Conservation (phyloP, 306 rosid species). For the Begonia peltatifolia region DNA sequence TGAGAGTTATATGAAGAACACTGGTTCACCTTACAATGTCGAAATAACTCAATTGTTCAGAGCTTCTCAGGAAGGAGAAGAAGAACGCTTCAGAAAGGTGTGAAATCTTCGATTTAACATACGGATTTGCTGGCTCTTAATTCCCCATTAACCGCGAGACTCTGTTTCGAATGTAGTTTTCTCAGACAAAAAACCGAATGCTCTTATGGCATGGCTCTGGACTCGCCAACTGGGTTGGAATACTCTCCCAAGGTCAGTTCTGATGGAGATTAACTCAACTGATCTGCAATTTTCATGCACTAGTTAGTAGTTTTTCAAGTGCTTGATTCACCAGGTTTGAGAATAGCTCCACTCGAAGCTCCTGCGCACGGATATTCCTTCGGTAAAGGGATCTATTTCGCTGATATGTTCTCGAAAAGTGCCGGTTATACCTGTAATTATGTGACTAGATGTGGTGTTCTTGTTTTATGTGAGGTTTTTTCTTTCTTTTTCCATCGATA, state of each 20-base stretch:
- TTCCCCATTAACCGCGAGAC: not conserved
- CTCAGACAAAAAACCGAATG: conserved; percentile 53
- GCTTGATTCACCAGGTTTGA: conserved; percentile 34
- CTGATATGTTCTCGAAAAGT: conserved; percentile 92
- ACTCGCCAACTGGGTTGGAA: conserved; percentile 85
- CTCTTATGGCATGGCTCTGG: conserved; percentile 92
- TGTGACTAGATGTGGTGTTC: conserved; percentile 38
- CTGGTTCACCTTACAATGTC: conserved; percentile 51
- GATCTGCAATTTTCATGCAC: too few species aligned
- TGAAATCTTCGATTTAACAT: not conserved
- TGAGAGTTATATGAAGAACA: conserved; percentile 43
- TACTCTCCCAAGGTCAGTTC: conserved; percentile 62
- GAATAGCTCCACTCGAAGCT: conserved; percentile 91
- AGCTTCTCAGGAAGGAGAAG: conserved; percentile 48
- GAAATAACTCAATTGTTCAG: conserved; percentile 52
- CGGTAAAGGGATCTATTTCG: conserved; percentile 81
- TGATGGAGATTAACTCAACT: too few species aligned
- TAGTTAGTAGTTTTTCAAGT: too few species aligned
- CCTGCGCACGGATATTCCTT: conserved; percentile 78
- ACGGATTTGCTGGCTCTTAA: not conserved
- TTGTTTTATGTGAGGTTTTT: conserved; percentile 68
- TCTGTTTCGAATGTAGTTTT: conserved; percentile 27
- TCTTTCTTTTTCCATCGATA: not conserved
- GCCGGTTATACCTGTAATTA: conserved; percentile 60
- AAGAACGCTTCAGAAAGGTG: conserved; percentile 60